Percentiles rank a stretch among this genome's conserved stretches.
phyloP scores from a whole-genome alignment of 2,329 filamentous ascomycete genomes.

The Aspergillus sp. region DNA sequence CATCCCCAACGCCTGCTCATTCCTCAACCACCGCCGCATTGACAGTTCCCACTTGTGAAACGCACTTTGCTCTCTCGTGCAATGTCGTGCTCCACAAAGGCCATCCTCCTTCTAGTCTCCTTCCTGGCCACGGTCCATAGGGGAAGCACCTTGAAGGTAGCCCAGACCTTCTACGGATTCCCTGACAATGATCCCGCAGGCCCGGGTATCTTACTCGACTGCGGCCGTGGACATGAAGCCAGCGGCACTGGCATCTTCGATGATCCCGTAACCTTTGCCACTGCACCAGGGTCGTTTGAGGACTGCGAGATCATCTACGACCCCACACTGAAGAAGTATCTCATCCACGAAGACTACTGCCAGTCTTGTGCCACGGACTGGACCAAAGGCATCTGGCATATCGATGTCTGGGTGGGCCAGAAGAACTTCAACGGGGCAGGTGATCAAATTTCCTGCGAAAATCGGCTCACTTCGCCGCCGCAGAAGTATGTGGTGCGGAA shows the following conservation, averaged over 20 bases:
- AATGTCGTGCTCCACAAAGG: not conserved
- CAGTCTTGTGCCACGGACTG: slow-evolving; percentile 6
- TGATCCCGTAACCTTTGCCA: slow-evolving; percentile 12
- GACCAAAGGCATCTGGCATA: slow-evolving; percentile 4
- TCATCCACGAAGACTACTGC: slow-evolving; percentile 11
- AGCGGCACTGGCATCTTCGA: slow-evolving; percentile 10
- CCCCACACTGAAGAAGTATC: slow-evolving; percentile 13
- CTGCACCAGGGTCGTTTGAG: slow-evolving; percentile 9
- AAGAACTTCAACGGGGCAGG: not conserved
- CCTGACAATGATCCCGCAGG: slow-evolving; percentile 2
- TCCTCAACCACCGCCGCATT: no score
- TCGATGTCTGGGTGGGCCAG: slow-evolving; percentile 14
- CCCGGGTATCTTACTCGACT: not conserved
- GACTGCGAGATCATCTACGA: slow-evolving; percentile 14
- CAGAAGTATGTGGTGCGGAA: not conserved
- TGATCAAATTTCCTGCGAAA: slow-evolving; percentile 7
- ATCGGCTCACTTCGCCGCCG: slow-evolving; percentile 4
- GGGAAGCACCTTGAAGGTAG: not conserved
- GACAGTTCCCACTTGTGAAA: no score
- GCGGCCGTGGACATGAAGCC: slow-evolving; percentile 1
- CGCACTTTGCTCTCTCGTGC: not conserved
- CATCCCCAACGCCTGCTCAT: no score
- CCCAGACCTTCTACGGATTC: slow-evolving; percentile 3
- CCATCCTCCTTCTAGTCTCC: not conserved
- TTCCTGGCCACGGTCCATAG: not conserved